Percentiles rank a stretch among this genome's conserved stretches.
phyloP scores from a whole-genome alignment of 1,284 basidiomycete species.

The Cryptococcus sp. region DNA sequence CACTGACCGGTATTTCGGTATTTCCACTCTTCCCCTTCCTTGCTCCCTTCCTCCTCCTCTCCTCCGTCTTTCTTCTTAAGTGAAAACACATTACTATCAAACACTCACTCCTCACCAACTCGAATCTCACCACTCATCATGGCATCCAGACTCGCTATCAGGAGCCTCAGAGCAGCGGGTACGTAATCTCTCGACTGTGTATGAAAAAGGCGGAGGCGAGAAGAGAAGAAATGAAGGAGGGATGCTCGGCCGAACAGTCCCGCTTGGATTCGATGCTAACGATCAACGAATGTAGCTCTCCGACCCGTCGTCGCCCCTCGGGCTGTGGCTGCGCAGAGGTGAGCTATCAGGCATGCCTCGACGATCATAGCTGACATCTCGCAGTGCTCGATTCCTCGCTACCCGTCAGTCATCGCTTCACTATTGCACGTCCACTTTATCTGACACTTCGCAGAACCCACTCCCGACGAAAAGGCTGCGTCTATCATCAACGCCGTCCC shows the following conservation, averaged over 20 bases:
- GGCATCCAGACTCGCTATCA: constrained; percentile 54
- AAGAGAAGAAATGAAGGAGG: constrained; percentile 1
- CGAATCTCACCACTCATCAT: constrained; percentile 32
- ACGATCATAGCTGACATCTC: background rate
- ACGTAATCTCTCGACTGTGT: constrained; percentile 15
- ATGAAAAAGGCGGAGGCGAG: constrained; percentile 1
- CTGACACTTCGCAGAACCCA: constrained; percentile 40
- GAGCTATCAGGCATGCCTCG: constrained; percentile 13
- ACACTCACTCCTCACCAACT: constrained; percentile 13
- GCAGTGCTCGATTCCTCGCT: constrained; percentile 45
- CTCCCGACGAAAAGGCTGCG: constrained; percentile 86
- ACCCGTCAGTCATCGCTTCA: constrained; percentile 32
- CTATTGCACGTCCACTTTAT: background rate
- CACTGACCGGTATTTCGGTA: constrained; percentile 14
- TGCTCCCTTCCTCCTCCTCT: background rate
- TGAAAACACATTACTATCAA: background rate
- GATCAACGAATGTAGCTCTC: constrained; percentile 16
- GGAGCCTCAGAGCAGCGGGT: constrained; percentile 51
- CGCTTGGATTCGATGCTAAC: constrained; percentile 9
- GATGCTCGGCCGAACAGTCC: constrained; percentile 8
- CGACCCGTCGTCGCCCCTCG: constrained; percentile 42
- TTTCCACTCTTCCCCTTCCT: constrained; percentile 1
- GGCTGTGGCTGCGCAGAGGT: constrained; percentile 37
- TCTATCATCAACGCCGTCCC: constrained; percentile 91
- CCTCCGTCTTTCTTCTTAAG: background rate